Base-by-base conservation (phyloP, 139 green algal species). In the Ettlia oleoabundans region DNA sequence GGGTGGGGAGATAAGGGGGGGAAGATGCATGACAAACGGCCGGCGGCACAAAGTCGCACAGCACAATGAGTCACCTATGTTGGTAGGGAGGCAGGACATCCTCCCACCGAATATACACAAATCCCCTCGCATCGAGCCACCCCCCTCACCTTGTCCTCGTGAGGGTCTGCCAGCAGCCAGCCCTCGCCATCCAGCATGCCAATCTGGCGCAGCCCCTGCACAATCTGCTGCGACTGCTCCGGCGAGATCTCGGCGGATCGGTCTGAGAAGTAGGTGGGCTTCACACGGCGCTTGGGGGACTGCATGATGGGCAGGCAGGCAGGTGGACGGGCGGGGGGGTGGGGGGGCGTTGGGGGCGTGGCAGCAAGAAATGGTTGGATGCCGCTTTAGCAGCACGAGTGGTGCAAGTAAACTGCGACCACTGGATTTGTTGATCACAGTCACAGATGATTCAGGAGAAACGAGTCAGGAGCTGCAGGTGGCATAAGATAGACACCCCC, bases 91-190 rank as follows among this genome's bases (percentile, higher is more conserved):
- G 13, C 10, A 58, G 10, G 47, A 58, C 15, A 58, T 58, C n/a
- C n/a, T n/a, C n/a, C n/a, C n/a, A n/a, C n/a, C n/a, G n/a, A n/a
- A n/a, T 58, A 15, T 58, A 15, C 47, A 58, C 47, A 24, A 24
- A 10, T 58, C 15, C 13, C 47, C 47, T 15, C 10, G 47, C 47
- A 15, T 58, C 47, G n/a, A 58, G 47, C 47, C 47, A 58, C n/a
- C n/a, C 10, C 15, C n/a, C 72, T 68, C 52, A 79, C 72, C 21
- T 66, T 26, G 5, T 40, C 22, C 6, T 79, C 52, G 0, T 66
- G n/a, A 22, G 71, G 72, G 72, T 79, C 38, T 35, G 33, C 72
- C 51, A 79, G 72, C 52, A 79, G 72, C 19, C 22, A 79, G 52
- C 72, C 72, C 6, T 79, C 18, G 2, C 32, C 22, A 19, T 19